phyloP scores from a whole-genome alignment of 495 filamentous ascomycete genomes.

The Hyaloscypha bicolor region DNA sequence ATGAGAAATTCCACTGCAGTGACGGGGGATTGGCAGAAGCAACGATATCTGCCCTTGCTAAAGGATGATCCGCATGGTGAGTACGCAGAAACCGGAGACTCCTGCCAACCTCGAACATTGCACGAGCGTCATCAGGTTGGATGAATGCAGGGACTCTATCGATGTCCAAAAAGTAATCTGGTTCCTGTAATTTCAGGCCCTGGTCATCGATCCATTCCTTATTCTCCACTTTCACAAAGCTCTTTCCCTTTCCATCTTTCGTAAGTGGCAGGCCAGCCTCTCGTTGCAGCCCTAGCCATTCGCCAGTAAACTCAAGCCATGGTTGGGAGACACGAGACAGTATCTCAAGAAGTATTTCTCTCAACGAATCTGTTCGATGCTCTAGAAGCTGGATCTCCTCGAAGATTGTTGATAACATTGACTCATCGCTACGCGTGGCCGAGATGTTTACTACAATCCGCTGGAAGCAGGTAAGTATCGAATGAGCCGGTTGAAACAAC shows the following conservation, averaged over 20 bases:
- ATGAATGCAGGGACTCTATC: slow-evolving; percentile 69
- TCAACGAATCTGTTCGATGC: slow-evolving; percentile 61
- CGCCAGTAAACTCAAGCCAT: slow-evolving; percentile 71
- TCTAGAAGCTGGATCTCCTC: slow-evolving; percentile 64
- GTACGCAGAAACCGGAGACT: slow-evolving; percentile 73
- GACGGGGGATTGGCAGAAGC: slow-evolving; percentile 50
- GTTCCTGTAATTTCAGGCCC: slow-evolving; percentile 50
- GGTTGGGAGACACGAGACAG: slow-evolving; percentile 64
- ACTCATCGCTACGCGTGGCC: slow-evolving; percentile 61
- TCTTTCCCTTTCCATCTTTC: slow-evolving; percentile 46
- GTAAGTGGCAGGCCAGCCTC: slow-evolving; percentile 52
- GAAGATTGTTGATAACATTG: slow-evolving; percentile 69
- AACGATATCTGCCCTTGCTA: slow-evolving; percentile 55
- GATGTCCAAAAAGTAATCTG: slow-evolving; percentile 62
- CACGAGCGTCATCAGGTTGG: slow-evolving; percentile 60
- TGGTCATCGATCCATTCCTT: slow-evolving; percentile 56
- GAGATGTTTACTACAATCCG: slow-evolving; percentile 59
- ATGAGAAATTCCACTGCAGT: slow-evolving; percentile 75
- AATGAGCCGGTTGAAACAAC: slow-evolving; percentile 62
- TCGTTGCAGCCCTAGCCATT: slow-evolving; percentile 74
- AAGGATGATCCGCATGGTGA: slow-evolving; percentile 77
- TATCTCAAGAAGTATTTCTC: slow-evolving; percentile 65
- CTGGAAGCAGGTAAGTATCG: slow-evolving; percentile 63
- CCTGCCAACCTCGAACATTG: slow-evolving; percentile 76
- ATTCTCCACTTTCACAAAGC: slow-evolving; percentile 65